Conservation (phyloP, 768 basidiomycete genomes). For the Panaeolus cyanescens region DNA sequence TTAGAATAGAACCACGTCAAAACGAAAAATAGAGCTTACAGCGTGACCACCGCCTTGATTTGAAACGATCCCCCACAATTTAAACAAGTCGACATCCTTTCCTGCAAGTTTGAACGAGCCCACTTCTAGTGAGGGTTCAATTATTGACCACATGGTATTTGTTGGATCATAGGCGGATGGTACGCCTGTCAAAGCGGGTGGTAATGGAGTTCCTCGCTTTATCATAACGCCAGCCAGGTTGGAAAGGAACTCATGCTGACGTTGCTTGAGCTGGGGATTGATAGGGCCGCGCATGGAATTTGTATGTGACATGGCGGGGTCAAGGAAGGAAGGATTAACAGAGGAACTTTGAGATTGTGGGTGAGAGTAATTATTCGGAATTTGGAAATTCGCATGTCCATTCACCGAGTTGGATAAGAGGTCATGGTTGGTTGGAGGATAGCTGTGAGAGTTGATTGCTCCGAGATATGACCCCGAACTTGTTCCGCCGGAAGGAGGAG, state of each 20-base stretch:
- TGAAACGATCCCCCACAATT: conserved; percentile 64
- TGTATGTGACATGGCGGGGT: conserved; percentile 37
- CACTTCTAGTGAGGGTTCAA: conserved; percentile 63
- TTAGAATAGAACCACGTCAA: conserved; percentile 10
- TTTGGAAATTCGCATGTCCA: conserved; percentile 46
- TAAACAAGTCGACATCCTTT: conserved; percentile 77
- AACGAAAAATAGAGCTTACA: conserved; percentile 41
- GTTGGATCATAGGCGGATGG: conserved; percentile 62
- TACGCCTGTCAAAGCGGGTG: conserved; percentile 71
- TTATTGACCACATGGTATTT: conserved; percentile 62
- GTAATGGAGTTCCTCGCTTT: conserved; percentile 63
- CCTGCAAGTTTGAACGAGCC: conserved; percentile 72
- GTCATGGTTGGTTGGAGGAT: conserved; percentile 47
- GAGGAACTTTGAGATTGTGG: conserved; percentile 36
- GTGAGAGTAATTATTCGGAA: conserved; percentile 41
- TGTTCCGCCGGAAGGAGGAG: conserved; percentile 51
- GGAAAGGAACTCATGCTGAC: conserved; percentile 60
- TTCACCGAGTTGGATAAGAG: conserved; percentile 35
- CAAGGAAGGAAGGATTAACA: conserved; percentile 43
- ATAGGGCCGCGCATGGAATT: conserved; percentile 38
- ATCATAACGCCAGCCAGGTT: conserved; percentile 63
- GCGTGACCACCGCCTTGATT: conserved; percentile 61
- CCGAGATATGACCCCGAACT: conserved; percentile 71
- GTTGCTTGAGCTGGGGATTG: conserved; percentile 46
- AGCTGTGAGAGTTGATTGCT: conserved; percentile 51